A percentile compares a stretch with the other conserved stretches of the same genome.
Evolutionary conservation across 2,329 filamentous ascomycete genomes (phyloP).

Genomic region (Pseudocercospora crystallina): DNA sequence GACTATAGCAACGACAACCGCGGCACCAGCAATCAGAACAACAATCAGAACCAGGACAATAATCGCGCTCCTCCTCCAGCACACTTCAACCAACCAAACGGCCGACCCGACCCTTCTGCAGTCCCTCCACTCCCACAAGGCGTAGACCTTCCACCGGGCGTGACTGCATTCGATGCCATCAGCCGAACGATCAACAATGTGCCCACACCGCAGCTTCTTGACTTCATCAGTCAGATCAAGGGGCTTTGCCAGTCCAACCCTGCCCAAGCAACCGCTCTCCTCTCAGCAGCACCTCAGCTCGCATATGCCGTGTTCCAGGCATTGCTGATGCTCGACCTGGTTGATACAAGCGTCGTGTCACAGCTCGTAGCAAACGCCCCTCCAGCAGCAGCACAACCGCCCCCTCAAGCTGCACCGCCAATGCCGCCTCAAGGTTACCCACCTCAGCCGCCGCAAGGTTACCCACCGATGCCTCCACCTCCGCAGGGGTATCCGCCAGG

Average conservation of each 20-base stretch:
- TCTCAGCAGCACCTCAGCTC: conserved; percentile 86
- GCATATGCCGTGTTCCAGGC: conserved; percentile 95
- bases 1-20: conserved; percentile 94
- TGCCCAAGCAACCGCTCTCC: conserved; percentile 77
- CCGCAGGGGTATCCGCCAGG: conserved; percentile 22
- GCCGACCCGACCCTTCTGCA: conserved; percentile 46
- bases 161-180: conserved; percentile 86
- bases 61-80: conserved; percentile 39
- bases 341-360: conserved; percentile 78
- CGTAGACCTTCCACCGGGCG: conserved; percentile 76
- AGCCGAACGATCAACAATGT: conserved; percentile 85
- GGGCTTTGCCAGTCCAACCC: conserved; percentile 79
- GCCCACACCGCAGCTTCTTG: conserved; percentile 83
- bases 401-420: conserved; percentile 31
- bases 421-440: conserved; percentile 25
- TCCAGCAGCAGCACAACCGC: conserved; percentile 33
- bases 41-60: conserved; percentile 14
- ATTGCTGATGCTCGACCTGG: conserved; percentile 85
- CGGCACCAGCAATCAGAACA: conserved; percentile 42
- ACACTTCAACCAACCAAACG: conserved; percentile 40
- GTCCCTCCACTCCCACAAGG: conserved; percentile 83
- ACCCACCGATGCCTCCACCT: conserved; percentile 11
- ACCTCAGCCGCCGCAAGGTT: conserved; percentile 29
- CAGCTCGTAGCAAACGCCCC: conserved; percentile 62
- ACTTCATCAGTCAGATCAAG: conserved; percentile 94